Base-by-base conservation (phyloP, 1,284 basidiomycete genomes). In the Marasmius sp. region DNA sequence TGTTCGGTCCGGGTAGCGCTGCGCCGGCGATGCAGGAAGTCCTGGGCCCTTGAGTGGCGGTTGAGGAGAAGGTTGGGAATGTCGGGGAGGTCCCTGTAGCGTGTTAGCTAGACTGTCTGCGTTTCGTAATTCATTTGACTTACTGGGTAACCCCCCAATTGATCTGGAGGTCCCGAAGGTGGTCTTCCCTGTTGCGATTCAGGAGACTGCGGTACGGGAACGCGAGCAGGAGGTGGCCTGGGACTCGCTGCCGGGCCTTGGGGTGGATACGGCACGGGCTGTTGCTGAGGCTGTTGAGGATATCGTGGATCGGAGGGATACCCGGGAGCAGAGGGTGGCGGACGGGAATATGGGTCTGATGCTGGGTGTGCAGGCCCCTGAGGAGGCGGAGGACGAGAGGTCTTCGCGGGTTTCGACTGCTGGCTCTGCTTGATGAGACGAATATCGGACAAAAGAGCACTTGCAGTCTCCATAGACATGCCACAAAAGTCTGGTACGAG, bases 381-480 rank as follows among this genome's bases (percentile, higher is more conserved):
- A n/a, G 74, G 68, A 36, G 57, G 53, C 12, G 57, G 56, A 33
- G 61, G 61, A 14, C 51, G 51, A 14, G 50, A 39, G n/a, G 39
- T n/a, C 48, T 41, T 5, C 20, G 61, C 59, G 2, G 79, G 76
- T 49, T 74, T 74, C 63, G 75, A 67, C 53, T 75, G 77, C 70
- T 81, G 82, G 60, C 80, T 79, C 12, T 75, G 77, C 38, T 91
- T 89, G 72, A 92, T 91, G 68, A 89, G 94, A 71, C 95, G 92
- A 81, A 95, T 91, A 74, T 97, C 92, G 64, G 91, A 89, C 60
- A 99, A 84, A 33, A 99, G 83, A 71, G 92, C 89, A 75, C 98
- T 98, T 47, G 97, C 97, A 64, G 94, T 97, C 76, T 98, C 97
- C 97, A 99, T 99, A 22, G 95, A 95, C 97, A 99, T 98, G 57